Evolutionary conservation across 441 rosid genomes (phyloP).

Genomic region (Caryocar brasiliense): DNA sequence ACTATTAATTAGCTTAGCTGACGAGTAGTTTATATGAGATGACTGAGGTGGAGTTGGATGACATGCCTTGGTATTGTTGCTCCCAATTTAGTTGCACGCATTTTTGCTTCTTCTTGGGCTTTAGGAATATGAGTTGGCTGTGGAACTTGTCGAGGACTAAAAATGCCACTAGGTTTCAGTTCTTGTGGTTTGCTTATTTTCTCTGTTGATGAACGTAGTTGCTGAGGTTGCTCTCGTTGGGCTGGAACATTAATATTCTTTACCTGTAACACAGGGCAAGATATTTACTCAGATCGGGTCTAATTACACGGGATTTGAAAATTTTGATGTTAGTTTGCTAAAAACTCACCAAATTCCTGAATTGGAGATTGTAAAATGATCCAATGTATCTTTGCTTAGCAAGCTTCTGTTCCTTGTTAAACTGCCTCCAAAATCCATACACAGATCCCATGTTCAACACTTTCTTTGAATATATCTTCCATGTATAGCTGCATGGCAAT

Average conservation of each 20-base stretch:
- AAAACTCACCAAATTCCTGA: slow-evolving; percentile 53
- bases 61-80: slow-evolving; percentile 12
- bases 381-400: slow-evolving; percentile 70
- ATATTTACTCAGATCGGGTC: slow-evolving; percentile 7
- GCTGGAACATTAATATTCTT: slow-evolving; percentile 40
- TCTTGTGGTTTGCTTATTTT: slow-evolving; percentile 3
- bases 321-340: background rate
- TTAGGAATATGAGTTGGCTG: slow-evolving; percentile 1
- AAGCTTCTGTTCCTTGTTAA: slow-evolving; percentile 63
- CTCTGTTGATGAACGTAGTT: background rate
- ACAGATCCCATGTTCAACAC: slow-evolving; percentile 74
- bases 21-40: background rate
- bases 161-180: background rate
- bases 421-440: slow-evolving; percentile 72
- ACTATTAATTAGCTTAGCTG: background rate
- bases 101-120: background rate
- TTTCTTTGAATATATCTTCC: slow-evolving; percentile 76
- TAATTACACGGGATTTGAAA: background rate
- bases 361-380: slow-evolving; percentile 56
- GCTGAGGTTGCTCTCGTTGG: slow-evolving; percentile 24
- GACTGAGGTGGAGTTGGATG: background rate
- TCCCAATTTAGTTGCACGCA: background rate
- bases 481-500: slow-evolving; percentile 58
- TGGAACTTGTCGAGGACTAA: slow-evolving; percentile 3
- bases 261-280: slow-evolving; percentile 27